A percentile compares a stretch with the other conserved stretches of the same genome.
Evolutionary conservation across 129 eudicot genomes (phyloP).

Genomic region (Scalesia atractyloides): DNA sequence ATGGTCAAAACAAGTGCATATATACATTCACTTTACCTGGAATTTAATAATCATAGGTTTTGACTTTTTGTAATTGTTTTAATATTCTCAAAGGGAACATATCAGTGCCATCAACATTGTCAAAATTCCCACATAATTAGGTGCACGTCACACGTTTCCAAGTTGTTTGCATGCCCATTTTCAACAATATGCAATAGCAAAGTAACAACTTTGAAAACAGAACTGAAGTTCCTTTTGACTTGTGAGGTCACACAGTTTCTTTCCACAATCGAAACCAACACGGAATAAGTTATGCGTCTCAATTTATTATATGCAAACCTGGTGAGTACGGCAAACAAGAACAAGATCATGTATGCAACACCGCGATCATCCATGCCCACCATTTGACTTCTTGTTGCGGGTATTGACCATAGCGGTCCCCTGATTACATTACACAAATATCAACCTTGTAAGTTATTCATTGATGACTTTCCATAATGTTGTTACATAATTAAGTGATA

Average conservation of each 20-base stretch:
- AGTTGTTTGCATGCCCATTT: no score
- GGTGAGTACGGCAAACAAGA: slow-evolving; percentile 55
- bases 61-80: slow-evolving; percentile 47
- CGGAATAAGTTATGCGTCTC: no score
- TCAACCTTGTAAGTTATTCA: no score
- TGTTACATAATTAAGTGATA: no score
- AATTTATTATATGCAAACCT: slow-evolving; percentile 29
- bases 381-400: no score
- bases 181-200: slow-evolving; percentile 46
- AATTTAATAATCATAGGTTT: slow-evolving; percentile 26
- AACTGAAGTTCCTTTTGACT: background rate
- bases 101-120: slow-evolving; percentile 49
- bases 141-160: no score
- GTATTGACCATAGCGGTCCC: no score
- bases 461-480: no score
- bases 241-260: background rate
- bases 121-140: slow-evolving; percentile 52
- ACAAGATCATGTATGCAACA: slow-evolving; percentile 39
- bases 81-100: slow-evolving; percentile 48
- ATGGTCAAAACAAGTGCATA: background rate
- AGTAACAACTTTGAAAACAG: background rate
- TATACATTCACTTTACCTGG: background rate
- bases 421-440: no score
- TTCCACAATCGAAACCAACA: no score
- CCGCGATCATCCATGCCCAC: no score